These are phyloP conservation scores for Nitzschia palea DNA, from an alignment of 108 stramenopile species.

Conservation along the genomic window DNA sequence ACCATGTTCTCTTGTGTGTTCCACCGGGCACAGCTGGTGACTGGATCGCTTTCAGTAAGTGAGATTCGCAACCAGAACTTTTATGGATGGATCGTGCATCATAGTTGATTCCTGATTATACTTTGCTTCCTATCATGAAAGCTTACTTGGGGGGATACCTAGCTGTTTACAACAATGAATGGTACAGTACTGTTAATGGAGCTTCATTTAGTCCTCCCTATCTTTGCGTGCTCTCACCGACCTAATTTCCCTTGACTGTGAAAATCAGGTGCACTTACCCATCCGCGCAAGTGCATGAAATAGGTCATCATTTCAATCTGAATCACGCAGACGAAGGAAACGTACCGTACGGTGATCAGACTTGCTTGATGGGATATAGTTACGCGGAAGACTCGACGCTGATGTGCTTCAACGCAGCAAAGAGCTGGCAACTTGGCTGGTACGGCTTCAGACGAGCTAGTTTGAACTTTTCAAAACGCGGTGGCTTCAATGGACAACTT, in stretches of 20 bases:
- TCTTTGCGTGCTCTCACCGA: no score
- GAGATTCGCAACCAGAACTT: no score
- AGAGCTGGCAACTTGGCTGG: constrained; percentile 57
- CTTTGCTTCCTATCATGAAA: not conserved
- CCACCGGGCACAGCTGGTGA: constrained; percentile 40
- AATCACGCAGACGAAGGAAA: constrained; percentile 43
- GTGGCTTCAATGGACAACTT: not conserved
- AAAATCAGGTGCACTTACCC: constrained; percentile 42
- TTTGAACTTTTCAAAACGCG: not conserved
- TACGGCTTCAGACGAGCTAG: not conserved
- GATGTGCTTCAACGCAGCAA: constrained; percentile 70
- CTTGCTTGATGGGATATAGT: constrained; percentile 24
- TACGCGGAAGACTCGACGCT: constrained; percentile 34
- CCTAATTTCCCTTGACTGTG: no score
- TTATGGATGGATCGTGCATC: no score
- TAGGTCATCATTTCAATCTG: constrained; percentile 58
- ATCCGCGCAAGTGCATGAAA: constrained; percentile 46
- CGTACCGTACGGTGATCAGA: constrained; percentile 41
- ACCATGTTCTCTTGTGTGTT: constrained; percentile 65
- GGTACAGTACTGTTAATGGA: no score
- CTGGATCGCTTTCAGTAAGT: not conserved
- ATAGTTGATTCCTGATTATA: no score
- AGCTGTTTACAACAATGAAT: constrained; percentile 43
- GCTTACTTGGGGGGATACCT: not conserved
- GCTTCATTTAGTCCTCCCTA: no score